Conservation (phyloP, 768 basidiomycete genomes). For the Boletus barrowsii region DNA sequence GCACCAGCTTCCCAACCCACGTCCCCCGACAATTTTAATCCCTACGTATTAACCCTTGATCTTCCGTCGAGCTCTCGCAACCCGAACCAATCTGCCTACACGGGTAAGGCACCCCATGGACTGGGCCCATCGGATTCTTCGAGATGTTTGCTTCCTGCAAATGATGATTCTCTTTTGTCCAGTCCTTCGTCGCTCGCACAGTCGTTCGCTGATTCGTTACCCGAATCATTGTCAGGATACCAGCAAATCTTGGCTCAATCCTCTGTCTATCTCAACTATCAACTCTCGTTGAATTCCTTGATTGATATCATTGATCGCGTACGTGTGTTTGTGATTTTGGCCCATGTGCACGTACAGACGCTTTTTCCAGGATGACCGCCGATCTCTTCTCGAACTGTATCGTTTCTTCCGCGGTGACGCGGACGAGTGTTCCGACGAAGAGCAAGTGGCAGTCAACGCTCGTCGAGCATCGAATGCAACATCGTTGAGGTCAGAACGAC, state of each 20-base stretch:
- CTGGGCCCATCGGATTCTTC: slow-evolving; percentile 68
- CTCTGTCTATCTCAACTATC: slow-evolving; percentile 69
- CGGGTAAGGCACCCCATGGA: slow-evolving; percentile 43
- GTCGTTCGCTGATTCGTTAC: slow-evolving; percentile 21
- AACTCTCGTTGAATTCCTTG: slow-evolving; percentile 78
- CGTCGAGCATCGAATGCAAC: slow-evolving; percentile 34
- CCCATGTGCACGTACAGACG: slow-evolving; percentile 1
- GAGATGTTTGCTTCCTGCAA: slow-evolving; percentile 43
- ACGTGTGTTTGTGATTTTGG: slow-evolving; percentile 26
- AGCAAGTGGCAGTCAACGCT: slow-evolving; percentile 11
- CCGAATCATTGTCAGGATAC: slow-evolving; percentile 17
- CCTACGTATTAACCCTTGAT: slow-evolving; percentile 21
- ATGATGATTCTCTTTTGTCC: slow-evolving; percentile 10
- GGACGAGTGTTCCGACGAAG: slow-evolving; percentile 22
- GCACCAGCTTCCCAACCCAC: slow-evolving; percentile 28
- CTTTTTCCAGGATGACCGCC: slow-evolving; percentile 61
- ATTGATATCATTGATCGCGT: slow-evolving; percentile 78
- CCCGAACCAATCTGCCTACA: slow-evolving; percentile 50
- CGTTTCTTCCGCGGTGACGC: slow-evolving; percentile 51
- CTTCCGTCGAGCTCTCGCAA: slow-evolving; percentile 33
- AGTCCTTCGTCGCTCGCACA: slow-evolving; percentile 20
- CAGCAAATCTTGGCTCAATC: slow-evolving; percentile 34
- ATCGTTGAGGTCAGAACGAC: slow-evolving; percentile 56
- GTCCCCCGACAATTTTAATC: slow-evolving; percentile 16
- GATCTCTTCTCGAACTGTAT: slow-evolving; percentile 72